Evolutionary conservation across 345 rosid genomes (phyloP).

Genomic region (Euphorbia pulcherrima): DNA sequence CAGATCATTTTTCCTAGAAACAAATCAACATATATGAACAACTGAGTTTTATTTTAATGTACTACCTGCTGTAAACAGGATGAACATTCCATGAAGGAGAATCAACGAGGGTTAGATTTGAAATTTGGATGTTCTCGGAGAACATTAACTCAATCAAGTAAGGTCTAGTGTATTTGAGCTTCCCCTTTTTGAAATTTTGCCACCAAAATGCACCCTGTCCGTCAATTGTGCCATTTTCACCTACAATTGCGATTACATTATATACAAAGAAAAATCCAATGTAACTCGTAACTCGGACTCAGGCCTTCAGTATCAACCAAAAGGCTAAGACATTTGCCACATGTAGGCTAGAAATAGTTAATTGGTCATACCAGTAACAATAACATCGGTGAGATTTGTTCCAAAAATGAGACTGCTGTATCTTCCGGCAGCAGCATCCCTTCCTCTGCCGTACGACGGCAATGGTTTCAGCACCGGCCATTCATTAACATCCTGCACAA

Average conservation of each 20-base stretch:
- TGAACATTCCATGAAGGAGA: slow-evolving; percentile 93
- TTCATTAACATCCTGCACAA: slow-evolving; percentile 50
- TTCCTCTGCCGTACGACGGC: slow-evolving; percentile 91
- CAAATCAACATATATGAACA: too few species aligned
- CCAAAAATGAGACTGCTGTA: slow-evolving; percentile 76
- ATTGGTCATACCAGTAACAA: slow-evolving; percentile 56
- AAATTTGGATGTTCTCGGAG: slow-evolving; percentile 62
- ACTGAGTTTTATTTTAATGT: too few species aligned
- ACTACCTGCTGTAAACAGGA: slow-evolving; percentile 83
- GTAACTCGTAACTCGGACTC: too few species aligned
- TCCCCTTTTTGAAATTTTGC: slow-evolving; percentile 71
- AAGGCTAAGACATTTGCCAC: too few species aligned
- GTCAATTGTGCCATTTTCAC: slow-evolving; percentile 77
- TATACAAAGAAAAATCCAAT: too few species aligned
- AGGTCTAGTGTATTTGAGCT: slow-evolving; percentile 83
- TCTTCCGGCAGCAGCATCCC: slow-evolving; percentile 86
- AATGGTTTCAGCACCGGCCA: slow-evolving; percentile 68
- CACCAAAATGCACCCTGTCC: slow-evolving; percentile 96
- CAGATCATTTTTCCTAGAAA: slow-evolving; percentile 27
- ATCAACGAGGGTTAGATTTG: slow-evolving; percentile 73
- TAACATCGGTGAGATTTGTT: slow-evolving; percentile 78
- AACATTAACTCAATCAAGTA: slow-evolving; percentile 80
- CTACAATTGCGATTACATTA: slow-evolving; percentile 39
- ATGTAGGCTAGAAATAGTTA: too few species aligned
- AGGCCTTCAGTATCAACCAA: too few species aligned